phyloP scores from a whole-genome alignment of 2,329 filamentous ascomycete species.

The Pyricularia grisea region DNA sequence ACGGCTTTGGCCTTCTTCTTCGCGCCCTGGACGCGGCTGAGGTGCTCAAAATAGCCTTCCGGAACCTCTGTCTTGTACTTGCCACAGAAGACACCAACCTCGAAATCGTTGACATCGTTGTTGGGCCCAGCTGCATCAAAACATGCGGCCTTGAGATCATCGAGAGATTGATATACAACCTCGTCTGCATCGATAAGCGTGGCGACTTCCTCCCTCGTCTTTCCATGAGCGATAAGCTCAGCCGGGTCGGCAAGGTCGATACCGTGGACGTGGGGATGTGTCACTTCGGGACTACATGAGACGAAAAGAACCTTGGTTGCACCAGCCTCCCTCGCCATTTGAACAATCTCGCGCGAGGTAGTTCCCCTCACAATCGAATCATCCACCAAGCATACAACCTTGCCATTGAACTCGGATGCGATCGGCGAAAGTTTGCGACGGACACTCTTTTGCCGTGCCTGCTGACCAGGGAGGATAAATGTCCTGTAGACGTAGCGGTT shows the following conservation, averaged over 20 bases:
- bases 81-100: conserved; percentile 87
- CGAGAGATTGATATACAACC: conserved; percentile 53
- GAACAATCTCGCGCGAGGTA: conserved; percentile 52
- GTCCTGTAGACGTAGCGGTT: conserved; percentile 84
- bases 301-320: conserved; percentile 58
- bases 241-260: conserved; percentile 31
- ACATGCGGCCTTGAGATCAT: conserved; percentile 74
- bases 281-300: conserved; percentile 74
- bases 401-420: conserved; percentile 71
- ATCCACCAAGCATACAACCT: conserved; percentile 75
- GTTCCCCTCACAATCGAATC: conserved; percentile 52
- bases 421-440: conserved; percentile 86
- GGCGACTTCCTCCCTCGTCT: conserved; percentile 29
- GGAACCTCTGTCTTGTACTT: conserved; percentile 75
- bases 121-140: conserved; percentile 56
- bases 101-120: conserved; percentile 54
- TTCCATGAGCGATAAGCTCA: conserved; percentile 14
- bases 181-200: conserved; percentile 32
- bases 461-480: conserved; percentile 64
- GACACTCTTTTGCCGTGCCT: conserved; percentile 72
- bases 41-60: conserved; percentile 71
- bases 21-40: conserved; percentile 63
- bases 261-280: conserved; percentile 65
- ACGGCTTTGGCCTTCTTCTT: conserved; percentile 24
- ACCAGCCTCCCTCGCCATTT: conserved; percentile 9